Base-by-base conservation (phyloP, 345 rosid genomes). In the Alliaria petiolata region DNA sequence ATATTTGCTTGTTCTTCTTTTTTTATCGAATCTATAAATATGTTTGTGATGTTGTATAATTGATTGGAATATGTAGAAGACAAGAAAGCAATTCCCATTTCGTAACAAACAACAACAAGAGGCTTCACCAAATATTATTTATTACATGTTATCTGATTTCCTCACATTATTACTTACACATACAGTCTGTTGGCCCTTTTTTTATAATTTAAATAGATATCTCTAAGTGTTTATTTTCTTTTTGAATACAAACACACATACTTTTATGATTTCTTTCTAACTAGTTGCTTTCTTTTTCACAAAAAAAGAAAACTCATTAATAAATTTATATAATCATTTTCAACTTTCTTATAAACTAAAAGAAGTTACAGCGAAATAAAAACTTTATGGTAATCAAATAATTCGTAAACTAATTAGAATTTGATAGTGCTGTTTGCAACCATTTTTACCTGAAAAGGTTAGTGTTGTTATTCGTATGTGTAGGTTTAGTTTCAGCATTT, bases 81-180 rank as follows among this genome's bases (percentile, higher is more conserved):
- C 70, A 70, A 49, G 40, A 28, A 53, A 53, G 39, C 56, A 33
- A 61, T 62, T 62, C 26, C 38, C 39, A 71, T 62, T 53, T 53
- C 22, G 69, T 71, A 43, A 62, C 57, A 54, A 44, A 62, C 76
- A 43, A 61, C 60, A 36, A 63, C 25, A 54, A 63, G 64, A 33
- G 69, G 56, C 20, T 72, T 39, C 19, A 2, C 62, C 63, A 34
- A 14, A 31, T 38, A 42, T 42, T 20, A 40, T 62, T 62, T 14
- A 51, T 57, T 58, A 69, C 74, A 46, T n/a, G 12, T 69, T 16
- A 20, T 40, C 40, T 38, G 28, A 51, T 6, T 51, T 65, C 19
- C 39, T 36, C 46, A 38, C 19, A 38, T 22, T 58, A 20, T 58
- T 17, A 58, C 45, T 10, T 51, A 38, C 49, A 65, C 59, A 25